A percentile compares a stretch with the other conserved stretches of the same genome.
Evolutionary conservation across 2,329 filamentous ascomycete genomes (phyloP).

Genomic region (Fusarium bulbicola): DNA sequence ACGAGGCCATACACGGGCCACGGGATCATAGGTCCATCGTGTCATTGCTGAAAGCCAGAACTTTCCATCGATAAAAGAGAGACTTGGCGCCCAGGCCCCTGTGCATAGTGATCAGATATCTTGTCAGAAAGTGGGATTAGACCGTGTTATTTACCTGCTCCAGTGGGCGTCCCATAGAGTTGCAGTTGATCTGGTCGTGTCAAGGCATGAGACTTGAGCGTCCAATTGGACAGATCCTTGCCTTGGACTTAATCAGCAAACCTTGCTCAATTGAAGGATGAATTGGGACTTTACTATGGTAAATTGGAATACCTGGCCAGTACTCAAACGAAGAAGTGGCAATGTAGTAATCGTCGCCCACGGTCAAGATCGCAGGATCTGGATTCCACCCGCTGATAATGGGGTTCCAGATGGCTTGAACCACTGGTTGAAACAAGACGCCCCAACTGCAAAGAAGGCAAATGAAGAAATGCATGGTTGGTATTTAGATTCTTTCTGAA

Average conservation of each 20-base stretch:
- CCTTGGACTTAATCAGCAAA: neutral
- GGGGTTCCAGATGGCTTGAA: neutral
- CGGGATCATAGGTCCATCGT: neutral
- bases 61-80: neutral
- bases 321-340: neutral
- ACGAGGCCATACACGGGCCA: neutral
- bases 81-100: neutral
- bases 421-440: neutral
- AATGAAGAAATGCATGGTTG: neutral
- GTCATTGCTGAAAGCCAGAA: neutral
- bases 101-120: neutral
- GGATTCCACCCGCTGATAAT: neutral
- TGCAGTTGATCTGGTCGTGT: neutral
- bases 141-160: neutral
- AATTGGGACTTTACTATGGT: neutral
- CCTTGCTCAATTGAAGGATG: too few species aligned
- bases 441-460: neutral
- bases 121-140: too few species aligned
- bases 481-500: too few species aligned
- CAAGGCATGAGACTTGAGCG: neutral
- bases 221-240: neutral
- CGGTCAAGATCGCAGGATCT: neutral
- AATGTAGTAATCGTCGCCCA: neutral
- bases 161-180: neutral
- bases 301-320: neutral